These are phyloP conservation scores for Candida alai DNA, from an alignment of 805 yeast species.

Conservation along the genomic window DNA sequence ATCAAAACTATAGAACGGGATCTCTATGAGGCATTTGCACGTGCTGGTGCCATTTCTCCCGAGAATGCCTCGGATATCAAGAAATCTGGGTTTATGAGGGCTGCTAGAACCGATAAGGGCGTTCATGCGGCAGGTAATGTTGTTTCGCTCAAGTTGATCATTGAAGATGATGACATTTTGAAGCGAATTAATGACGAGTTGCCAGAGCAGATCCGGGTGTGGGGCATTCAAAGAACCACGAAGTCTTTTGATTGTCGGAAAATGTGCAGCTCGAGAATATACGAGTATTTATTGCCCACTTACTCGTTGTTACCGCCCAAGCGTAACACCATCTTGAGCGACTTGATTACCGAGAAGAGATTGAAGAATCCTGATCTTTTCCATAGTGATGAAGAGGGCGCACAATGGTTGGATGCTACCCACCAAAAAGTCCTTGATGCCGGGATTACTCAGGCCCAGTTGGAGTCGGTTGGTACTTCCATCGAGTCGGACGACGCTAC, in stretches of 20 bases:
- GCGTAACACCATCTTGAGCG: slow-evolving; percentile 63
- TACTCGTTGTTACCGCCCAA: slow-evolving; percentile 90
- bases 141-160: slow-evolving; percentile 74
- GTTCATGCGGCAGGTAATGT: slow-evolving; percentile 98
- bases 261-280: slow-evolving; percentile 92
- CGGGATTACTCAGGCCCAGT: slow-evolving; percentile 8
- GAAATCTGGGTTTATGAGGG: slow-evolving; percentile 82
- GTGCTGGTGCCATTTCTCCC: slow-evolving; percentile 83
- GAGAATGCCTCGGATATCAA: slow-evolving; percentile 87
- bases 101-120: slow-evolving; percentile 90
- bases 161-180: slow-evolving; percentile 74
- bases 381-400: slow-evolving; percentile 65
- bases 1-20: slow-evolving; percentile 89
- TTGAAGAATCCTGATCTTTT: slow-evolving; percentile 54
- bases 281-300: slow-evolving; percentile 91
- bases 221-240: slow-evolving; percentile 90
- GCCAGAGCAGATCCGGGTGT: slow-evolving; percentile 84
- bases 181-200: slow-evolving; percentile 67
- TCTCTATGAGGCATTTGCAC: slow-evolving; percentile 73
- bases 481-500: slow-evolving; percentile 5
- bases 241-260: slow-evolving; percentile 92
- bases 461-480: slow-evolving; percentile 6
- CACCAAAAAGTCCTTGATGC: slow-evolving; percentile 28
- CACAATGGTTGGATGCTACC: slow-evolving; percentile 65
- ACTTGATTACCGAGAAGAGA: slow-evolving; percentile 52